Evolutionary conservation across 1,284 basidiomycete genomes (phyloP), one percentile per base, ranked within the genome.

Genomic region (Exobasidium cylindrosporum): DNA sequence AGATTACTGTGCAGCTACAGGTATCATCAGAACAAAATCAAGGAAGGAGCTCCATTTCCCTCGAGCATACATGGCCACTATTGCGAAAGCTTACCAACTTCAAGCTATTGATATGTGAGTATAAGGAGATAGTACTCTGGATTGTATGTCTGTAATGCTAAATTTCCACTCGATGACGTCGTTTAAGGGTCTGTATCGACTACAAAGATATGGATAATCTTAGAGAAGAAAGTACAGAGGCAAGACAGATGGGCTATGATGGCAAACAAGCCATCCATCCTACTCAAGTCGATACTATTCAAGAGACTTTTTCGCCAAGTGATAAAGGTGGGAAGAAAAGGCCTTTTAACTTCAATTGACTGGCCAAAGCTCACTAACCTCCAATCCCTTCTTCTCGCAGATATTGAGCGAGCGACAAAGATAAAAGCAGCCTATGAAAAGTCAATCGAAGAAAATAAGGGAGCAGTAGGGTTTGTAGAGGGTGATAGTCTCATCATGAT

Each of bases 211-310:
- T 83, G 2, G 84, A 85, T 4, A 86, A 87, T 66, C 83, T 96
- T 21, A 82, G 82, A 55, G 86, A 88, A 3, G 92, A 96, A 78
- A 90, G 89, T 59, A 81, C 84, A 62, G 91, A 95, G 70, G 78
- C 70, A 11, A 64, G 67, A n/a, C 46, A 67, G 58, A 54, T 80
- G 3, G 78, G 78, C 0, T 78, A 68, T 52, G 75, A 79, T 53
- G 78, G 77, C 6, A 80, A 80, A 50, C 93, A 96, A 90, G 92
- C 90, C 1, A 95, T 97, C 57, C 94, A 97, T 81, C 93, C 94
- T 0, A 83, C 83, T 13, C 94, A 97, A 80, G 86, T 96, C 2
- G 85, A 86, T 24, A 83, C 85, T 4, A 92, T 95, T 44, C 90
- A 93, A 68, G 32, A 57, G 2, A 88, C 87, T 0, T 97, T 90